A percentile compares a stretch with the other conserved stretches of the same genome.
Evolutionary conservation across 257 asterid genomes (phyloP).

Genomic region (Hygrophila difformis): DNA sequence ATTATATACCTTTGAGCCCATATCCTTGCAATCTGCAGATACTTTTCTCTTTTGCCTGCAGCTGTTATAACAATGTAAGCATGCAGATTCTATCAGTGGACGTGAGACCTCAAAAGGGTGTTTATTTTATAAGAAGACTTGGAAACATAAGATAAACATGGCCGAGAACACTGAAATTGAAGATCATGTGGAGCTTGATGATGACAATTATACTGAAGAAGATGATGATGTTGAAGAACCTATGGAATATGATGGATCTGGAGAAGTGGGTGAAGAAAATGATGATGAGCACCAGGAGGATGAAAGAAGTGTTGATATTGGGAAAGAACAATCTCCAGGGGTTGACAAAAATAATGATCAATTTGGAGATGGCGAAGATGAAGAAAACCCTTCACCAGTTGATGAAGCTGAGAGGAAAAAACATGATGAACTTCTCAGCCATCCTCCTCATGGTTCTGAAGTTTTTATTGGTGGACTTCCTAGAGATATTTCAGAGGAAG

Average conservation of each 20-base stretch:
- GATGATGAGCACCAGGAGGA: conserved; percentile 55
- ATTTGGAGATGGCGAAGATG: conserved; percentile 33
- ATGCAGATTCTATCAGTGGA: conserved; percentile 40
- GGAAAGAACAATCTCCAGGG: conserved; percentile 44
- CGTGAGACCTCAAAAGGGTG: conserved; percentile 28
- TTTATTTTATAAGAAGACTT: conserved; percentile 39
- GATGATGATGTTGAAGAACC: conserved; percentile 76
- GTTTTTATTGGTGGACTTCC: conserved; percentile 89
- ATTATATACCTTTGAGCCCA: conserved; percentile 31
- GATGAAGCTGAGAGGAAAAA: conserved; percentile 33
- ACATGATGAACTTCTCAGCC: conserved; percentile 63
- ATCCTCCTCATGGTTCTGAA: conserved; percentile 95
- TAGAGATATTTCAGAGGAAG: conserved; percentile 73
- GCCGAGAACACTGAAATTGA: conserved; percentile 76
- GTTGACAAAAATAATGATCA: conserved; percentile 28
- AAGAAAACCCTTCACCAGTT: conserved; percentile 32
- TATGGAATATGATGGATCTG: conserved; percentile 66
- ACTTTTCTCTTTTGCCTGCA: conserved; percentile 26
- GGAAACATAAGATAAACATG: conserved; percentile 40
- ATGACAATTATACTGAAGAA: conserved; percentile 77
- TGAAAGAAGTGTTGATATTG: conserved; percentile 41
- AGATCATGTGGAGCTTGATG: conserved; percentile 88
- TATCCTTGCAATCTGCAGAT: conserved; percentile 29
- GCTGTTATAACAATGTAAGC: conserved; percentile 33
- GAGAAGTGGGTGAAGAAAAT: conserved; percentile 55